Percentiles rank a stretch among this genome's conserved stretches.
Evolutionary conservation across 2,329 filamentous ascomycete genomes (phyloP).

Genomic region (Fusarium praegraminearum): DNA sequence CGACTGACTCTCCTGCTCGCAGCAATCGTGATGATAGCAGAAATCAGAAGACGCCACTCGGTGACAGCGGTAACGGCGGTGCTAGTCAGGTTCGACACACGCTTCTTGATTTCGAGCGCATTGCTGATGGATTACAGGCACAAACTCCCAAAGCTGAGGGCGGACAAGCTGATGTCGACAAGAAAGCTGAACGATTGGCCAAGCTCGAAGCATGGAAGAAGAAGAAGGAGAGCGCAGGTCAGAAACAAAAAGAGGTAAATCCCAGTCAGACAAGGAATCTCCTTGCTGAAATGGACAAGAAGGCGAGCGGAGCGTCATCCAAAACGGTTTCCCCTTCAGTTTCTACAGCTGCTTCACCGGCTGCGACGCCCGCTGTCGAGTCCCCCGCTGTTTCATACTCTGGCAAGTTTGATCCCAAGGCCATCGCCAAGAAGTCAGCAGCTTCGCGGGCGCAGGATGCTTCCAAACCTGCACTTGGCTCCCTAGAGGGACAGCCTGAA

Average conservation of each 20-base stretch:
- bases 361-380: conserved; percentile 58
- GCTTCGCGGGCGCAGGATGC: conserved; percentile 68
- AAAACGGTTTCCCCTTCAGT: conserved; percentile 63
- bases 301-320: conserved; percentile 63
- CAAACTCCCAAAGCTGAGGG: conserved; percentile 62
- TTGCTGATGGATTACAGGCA: conserved; percentile 57
- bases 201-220: conserved; percentile 94
- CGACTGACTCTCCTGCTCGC: conserved; percentile 76
- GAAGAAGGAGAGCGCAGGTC: conserved; percentile 82
- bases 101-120: not conserved
- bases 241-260: conserved; percentile 76
- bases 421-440: conserved; percentile 82
- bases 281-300: conserved; percentile 79
- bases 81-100: conserved; percentile 68
- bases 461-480: conserved; percentile 62
- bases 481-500: conserved; percentile 57
- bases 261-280: conserved; percentile 74
- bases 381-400: conserved; percentile 72
- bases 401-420: conserved; percentile 89
- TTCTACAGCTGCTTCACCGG: conserved; percentile 64
- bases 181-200: conserved; percentile 80
- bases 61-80: conserved; percentile 62
- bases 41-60: conserved; percentile 63
- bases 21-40: conserved; percentile 74
- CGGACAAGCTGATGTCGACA: conserved; percentile 75